These are phyloP conservation scores for Scedosporium aurantiacum DNA, from an alignment of 2,329 filamentous ascomycete species.

Conservation along the genomic window DNA sequence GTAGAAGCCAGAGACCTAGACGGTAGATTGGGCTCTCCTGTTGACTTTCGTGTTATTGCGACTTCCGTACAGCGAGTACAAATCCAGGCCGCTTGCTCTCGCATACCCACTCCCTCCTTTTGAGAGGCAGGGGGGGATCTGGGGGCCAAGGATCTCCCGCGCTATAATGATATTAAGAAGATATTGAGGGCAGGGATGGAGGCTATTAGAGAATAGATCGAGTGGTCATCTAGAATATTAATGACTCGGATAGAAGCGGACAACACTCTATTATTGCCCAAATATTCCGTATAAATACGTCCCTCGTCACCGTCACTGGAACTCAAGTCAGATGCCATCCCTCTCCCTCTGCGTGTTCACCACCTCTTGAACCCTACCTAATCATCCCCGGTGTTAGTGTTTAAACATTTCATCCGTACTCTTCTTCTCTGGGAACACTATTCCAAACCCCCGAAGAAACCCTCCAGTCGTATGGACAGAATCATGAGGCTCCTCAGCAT, in stretches of 20 bases:
- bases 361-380: neutral
- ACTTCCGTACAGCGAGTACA: neutral
- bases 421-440: neutral
- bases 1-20: neutral
- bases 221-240: neutral
- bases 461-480: constrained; percentile 10
- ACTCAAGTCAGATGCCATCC: neutral
- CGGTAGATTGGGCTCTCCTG: neutral
- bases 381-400: neutral
- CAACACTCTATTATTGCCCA: neutral
- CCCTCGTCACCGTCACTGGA: neutral
- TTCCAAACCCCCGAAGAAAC: neutral
- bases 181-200: neutral
- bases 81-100: neutral
- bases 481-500: constrained; percentile 16
- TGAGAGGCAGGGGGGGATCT: neutral
- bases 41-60: neutral
- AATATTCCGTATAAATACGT: neutral
- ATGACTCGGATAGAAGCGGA: neutral
- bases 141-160: neutral
- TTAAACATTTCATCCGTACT: neutral
- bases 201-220: neutral
- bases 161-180: neutral
- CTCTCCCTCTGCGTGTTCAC: neutral
- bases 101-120: neutral